Evolutionary conservation across 805 yeast genomes (phyloP).

Genomic region (Candida methanosorbosa): DNA sequence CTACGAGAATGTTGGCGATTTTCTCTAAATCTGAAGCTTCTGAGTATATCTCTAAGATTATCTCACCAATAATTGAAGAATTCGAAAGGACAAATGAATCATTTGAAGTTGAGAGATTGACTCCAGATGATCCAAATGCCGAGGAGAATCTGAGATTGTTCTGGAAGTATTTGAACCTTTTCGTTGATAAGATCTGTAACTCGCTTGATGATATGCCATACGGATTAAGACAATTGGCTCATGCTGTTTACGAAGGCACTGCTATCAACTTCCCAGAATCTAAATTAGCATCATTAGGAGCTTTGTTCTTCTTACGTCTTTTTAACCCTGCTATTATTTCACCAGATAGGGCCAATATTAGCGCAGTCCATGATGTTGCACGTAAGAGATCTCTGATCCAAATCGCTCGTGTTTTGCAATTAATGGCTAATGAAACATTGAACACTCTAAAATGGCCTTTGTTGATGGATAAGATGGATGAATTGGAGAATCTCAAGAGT

Average conservation of each 20-base stretch:
- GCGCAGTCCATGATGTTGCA: constrained; percentile 6
- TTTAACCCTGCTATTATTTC: constrained; percentile 86
- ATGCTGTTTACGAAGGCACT: constrained; percentile 51
- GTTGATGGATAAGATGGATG: constrained; percentile 27
- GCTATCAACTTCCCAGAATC: constrained; percentile 57
- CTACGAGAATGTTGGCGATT: constrained; percentile 67
- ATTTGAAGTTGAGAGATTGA: constrained; percentile 57
- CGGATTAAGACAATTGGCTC: constrained; percentile 65
- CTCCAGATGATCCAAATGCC: constrained; percentile 28
- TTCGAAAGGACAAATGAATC: constrained; percentile 38
- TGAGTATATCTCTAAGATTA: constrained; percentile 42
- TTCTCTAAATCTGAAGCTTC: constrained; percentile 62
- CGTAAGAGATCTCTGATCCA: constrained; percentile 61
- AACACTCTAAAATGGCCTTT: constrained; percentile 58
- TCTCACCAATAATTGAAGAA: constrained; percentile 50
- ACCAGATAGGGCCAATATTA: constrained; percentile 51
- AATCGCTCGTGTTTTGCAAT: constrained; percentile 76
- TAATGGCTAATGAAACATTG: constrained; percentile 77
- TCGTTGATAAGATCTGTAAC: constrained; percentile 50
- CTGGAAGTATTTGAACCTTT: constrained; percentile 42
- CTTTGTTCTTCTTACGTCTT: constrained; percentile 73
- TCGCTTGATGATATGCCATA: constrained; percentile 56
- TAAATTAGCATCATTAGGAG: constrained; percentile 68
- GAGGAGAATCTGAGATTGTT: constrained; percentile 37
- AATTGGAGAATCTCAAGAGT: constrained; percentile 29